These are phyloP conservation scores for Volvariella surrecta DNA, from an alignment of 1,284 basidiomycete genomes.

Conservation along the genomic window DNA sequence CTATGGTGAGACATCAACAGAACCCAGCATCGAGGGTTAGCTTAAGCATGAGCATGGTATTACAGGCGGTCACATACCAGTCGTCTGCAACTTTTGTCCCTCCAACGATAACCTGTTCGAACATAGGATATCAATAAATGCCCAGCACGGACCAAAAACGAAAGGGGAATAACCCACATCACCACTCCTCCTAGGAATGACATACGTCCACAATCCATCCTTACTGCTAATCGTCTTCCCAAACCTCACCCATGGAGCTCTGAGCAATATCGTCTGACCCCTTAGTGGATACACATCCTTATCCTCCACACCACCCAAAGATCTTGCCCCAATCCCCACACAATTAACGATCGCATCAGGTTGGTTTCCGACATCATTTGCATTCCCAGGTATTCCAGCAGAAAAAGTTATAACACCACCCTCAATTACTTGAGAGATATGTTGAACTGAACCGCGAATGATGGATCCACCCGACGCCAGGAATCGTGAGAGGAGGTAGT, in stretches of 20 bases:
- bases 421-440: conserved; percentile 59
- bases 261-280: conserved; percentile 78
- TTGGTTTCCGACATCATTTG: conserved; percentile 12
- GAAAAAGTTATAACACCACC: conserved; percentile 39
- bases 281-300: conserved; percentile 67
- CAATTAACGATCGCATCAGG: conserved; percentile 60
- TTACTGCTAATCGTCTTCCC: conserved; percentile 44
- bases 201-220: conserved; percentile 52
- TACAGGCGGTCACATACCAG: conserved; percentile 48
- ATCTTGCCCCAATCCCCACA: conserved; percentile 53
- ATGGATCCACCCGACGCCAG: conserved; percentile 48
- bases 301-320: conserved; percentile 75
- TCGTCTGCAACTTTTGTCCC: conserved; percentile 55
- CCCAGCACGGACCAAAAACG: no score
- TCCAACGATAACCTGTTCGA: conserved; percentile 59
- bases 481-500: conserved; percentile 61
- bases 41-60: no score
- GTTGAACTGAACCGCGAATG: conserved; percentile 49
- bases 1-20: no score
- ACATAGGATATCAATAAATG: no score
- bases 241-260: conserved; percentile 65
- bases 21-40: no score
- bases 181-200: conserved; percentile 62
- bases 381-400: conserved; percentile 3
- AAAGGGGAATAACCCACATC: conserved; percentile 47